Base-by-base conservation (phyloP, 192 early-diverging fungal genomes). In the Mortierella alpina region DNA sequence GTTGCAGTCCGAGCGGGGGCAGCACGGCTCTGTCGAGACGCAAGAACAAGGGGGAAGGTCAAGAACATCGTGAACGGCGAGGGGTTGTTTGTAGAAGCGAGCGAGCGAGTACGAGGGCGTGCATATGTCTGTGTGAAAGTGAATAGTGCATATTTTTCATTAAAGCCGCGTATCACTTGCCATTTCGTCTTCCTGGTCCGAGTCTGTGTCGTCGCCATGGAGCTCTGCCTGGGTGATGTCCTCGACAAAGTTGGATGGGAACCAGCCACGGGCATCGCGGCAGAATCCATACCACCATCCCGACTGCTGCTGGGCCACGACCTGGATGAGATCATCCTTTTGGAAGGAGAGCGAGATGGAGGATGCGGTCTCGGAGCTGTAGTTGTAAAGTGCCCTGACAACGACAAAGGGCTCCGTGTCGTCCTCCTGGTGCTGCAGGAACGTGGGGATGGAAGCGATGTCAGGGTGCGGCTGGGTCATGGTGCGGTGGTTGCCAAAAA, bases 281-380 rank as follows among this genome's bases (percentile, higher is more conserved):
- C 91, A 93, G 68, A 91, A 80, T 23, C 98, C 98, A 82, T 98
- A 95, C 98, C 98, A 99, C 98, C 97, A 99, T 14, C 97, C 97
- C 0, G 95, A 94, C 62, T 93, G 90, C 47, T 98, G 91, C 70
- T 94, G 93, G 14, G 91, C 91, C 14, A 97, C 84, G 12, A 99
- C 97, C 68, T 96, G 92, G 77, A 99, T 96, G 63, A 92, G 80
- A 70, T 97, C 95, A 66, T 93, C 95, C 65, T 89, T 84, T 41
- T 87, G 82, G 74, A 99, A 97, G 14, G 91, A 87, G 54, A 99
- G 89, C 42, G 90, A 90, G 59, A 92, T 90, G 54, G 87, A 83
- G 46, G 69, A 47, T 2, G 68, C 14, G 67, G 96, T 94, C 18
- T 86, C 83, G 59, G 93, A 92, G 57, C 85, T 75, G 86, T 96